A percentile compares a stretch with the other conserved stretches of the same genome.
These are phyloP conservation scores for Fusarium citri DNA, from an alignment of 2,329 filamentous ascomycete species.

Conservation along the genomic window DNA sequence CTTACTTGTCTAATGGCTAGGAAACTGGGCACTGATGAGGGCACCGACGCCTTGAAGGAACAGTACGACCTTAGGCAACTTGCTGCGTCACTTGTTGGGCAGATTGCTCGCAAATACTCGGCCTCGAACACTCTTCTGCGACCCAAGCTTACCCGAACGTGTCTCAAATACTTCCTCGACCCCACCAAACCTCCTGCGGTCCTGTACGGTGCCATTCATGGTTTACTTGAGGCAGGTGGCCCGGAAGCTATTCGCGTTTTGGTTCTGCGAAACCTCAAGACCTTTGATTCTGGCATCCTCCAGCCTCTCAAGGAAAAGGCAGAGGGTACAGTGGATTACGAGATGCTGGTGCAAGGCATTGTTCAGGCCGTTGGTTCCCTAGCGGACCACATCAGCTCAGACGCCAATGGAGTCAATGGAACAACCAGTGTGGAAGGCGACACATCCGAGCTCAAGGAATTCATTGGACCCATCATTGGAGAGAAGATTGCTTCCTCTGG, in stretches of 20 bases:
- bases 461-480: conserved; percentile 67
- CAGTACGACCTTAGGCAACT: conserved; percentile 88
- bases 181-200: conserved; percentile 83
- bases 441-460: conserved; percentile 61
- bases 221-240: conserved; percentile 81
- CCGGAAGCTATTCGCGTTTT: conserved; percentile 68
- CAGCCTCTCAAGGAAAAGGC: conserved; percentile 64
- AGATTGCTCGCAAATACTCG: conserved; percentile 84
- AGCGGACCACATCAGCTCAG: conserved; percentile 48
- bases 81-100: conserved; percentile 82
- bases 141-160: conserved; percentile 90
- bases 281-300: conserved; percentile 65
- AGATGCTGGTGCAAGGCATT: conserved; percentile 67
- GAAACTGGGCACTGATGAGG: conserved; percentile 74
- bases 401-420: conserved; percentile 57
- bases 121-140: conserved; percentile 84
- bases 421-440: conserved; percentile 52
- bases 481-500: conserved; percentile 59
- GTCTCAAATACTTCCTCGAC: conserved; percentile 91
- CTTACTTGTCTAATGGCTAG: conserved; percentile 88
- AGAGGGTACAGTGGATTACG: conserved; percentile 63
- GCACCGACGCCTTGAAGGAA: conserved; percentile 64
- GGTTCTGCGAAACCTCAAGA: conserved; percentile 66
- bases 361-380: conserved; percentile 64
- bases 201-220: conserved; percentile 89